Conservation (phyloP, 2,329 filamentous ascomycete genomes). For the Trichoderma gracile region DNA sequence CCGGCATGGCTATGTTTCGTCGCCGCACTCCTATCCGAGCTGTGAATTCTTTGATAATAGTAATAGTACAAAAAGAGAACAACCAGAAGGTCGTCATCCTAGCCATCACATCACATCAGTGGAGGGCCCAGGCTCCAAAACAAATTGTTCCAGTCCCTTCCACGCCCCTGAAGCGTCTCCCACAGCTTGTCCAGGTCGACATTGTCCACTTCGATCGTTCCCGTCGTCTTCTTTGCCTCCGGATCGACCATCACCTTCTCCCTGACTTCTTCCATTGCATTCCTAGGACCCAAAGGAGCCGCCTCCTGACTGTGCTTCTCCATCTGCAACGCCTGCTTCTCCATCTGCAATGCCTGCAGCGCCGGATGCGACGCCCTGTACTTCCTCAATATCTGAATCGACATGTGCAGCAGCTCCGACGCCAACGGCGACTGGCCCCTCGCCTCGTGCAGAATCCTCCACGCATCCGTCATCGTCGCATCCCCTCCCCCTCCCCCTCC, state of each 20-base stretch:
- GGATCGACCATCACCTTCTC: background rate
- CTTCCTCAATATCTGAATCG: constrained; percentile 38
- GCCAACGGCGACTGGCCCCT: constrained; percentile 35
- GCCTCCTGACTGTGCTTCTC: background rate
- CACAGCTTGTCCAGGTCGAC: constrained; percentile 34
- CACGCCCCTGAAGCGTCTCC: constrained; percentile 32
- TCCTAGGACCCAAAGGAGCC: constrained; percentile 21
- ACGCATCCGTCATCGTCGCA: constrained; percentile 36
- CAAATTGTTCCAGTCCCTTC: constrained; percentile 39
- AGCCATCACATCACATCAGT: constrained; percentile 32
- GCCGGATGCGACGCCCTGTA: constrained; percentile 34
- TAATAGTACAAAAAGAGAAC: background rate
- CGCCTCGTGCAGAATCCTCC: constrained; percentile 39
- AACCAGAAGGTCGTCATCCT: background rate
- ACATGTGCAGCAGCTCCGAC: constrained; percentile 36
- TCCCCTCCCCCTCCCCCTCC: constrained; percentile 26
- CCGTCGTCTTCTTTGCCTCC: constrained; percentile 29
- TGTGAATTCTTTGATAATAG: background rate
- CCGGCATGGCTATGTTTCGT: constrained; percentile 24
- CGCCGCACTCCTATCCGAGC: constrained; percentile 4
- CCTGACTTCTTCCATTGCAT: background rate
- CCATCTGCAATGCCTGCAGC: constrained; percentile 24
- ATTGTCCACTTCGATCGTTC: constrained; percentile 21
- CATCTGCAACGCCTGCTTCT: constrained; percentile 22
- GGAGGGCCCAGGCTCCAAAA: constrained; percentile 40